Evolutionary conservation across 768 basidiomycete species (phyloP).

Genomic region (Fibroporia radiculosa): DNA sequence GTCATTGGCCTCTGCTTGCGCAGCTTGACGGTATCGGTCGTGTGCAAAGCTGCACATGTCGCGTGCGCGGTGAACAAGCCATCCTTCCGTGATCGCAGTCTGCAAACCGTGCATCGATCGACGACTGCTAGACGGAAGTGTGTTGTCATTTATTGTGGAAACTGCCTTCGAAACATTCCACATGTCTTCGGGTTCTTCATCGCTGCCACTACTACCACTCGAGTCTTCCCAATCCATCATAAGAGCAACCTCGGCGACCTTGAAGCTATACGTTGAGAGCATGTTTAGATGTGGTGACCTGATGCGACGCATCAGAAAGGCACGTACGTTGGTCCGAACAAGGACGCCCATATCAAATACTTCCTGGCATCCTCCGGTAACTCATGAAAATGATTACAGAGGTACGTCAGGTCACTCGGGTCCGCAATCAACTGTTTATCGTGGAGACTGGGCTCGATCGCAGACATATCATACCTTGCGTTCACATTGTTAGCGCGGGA

Average conservation of each 20-base stretch:
- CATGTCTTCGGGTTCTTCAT: constrained; percentile 33
- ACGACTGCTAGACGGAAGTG: constrained; percentile 27
- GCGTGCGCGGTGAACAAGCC: constrained; percentile 63
- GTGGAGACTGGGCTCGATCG: constrained; percentile 47
- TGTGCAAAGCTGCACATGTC: constrained; percentile 76
- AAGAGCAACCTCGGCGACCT: constrained; percentile 62
- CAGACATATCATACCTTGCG: constrained; percentile 44
- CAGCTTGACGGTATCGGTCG: constrained; percentile 69
- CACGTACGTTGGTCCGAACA: constrained; percentile 64
- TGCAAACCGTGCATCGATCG: constrained; percentile 64
- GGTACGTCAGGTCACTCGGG: constrained; percentile 55
- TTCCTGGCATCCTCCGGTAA: constrained; percentile 58
- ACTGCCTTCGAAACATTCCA: constrained; percentile 48
- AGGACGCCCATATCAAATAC: constrained; percentile 64
- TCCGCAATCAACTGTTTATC: constrained; percentile 44
- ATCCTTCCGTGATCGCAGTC: constrained; percentile 60
- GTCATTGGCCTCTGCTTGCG: constrained; percentile 47
- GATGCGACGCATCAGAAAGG: too few species aligned
- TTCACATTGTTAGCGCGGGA: constrained; percentile 2
- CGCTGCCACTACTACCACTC: constrained; percentile 43
- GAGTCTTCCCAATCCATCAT: constrained; percentile 72
- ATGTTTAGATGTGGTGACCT: too few species aligned
- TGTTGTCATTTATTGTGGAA: constrained; percentile 35
- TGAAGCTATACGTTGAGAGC: constrained; percentile 40
- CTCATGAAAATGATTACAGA: constrained; percentile 50